Percentiles rank a stretch among this genome's conserved stretches.
These are phyloP conservation scores for Fusarium dimerum DNA, from an alignment of 2,329 filamentous ascomycete species.

Conservation along the genomic window DNA sequence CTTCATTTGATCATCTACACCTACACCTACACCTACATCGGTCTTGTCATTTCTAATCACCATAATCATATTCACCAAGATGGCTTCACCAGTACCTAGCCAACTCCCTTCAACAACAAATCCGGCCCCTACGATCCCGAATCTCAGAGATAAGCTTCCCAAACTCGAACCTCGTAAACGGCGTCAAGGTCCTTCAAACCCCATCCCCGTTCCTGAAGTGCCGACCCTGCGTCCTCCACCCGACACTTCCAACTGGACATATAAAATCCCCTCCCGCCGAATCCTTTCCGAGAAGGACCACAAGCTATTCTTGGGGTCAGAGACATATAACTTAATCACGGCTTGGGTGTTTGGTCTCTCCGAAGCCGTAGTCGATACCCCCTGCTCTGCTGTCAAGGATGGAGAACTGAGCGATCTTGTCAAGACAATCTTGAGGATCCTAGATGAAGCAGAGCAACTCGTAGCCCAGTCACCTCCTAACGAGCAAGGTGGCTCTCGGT, in stretches of 20 bases:
- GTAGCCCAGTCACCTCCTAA: slow-evolving; percentile 73
- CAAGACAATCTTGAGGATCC: slow-evolving; percentile 64
- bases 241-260: slow-evolving; percentile 59
- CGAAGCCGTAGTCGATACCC: slow-evolving; percentile 73
- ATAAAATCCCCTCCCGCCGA: slow-evolving; percentile 69
- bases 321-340: slow-evolving; percentile 73
- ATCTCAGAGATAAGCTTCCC: slow-evolving; percentile 58
- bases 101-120: slow-evolving; percentile 11
- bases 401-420: slow-evolving; percentile 63
- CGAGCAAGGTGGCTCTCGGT: slow-evolving; percentile 85
- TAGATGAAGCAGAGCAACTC: slow-evolving; percentile 68
- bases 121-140: slow-evolving; percentile 28
- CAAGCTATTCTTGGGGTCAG: slow-evolving; percentile 75
- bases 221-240: slow-evolving; percentile 71
- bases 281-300: slow-evolving; percentile 84
- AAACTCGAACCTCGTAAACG: slow-evolving; percentile 67
- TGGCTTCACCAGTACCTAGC: slow-evolving; percentile 27
- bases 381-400: slow-evolving; percentile 60
- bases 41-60: neutral
- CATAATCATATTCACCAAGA: slow-evolving; percentile 10
- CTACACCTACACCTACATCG: neutral
- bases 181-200: slow-evolving; percentile 52
- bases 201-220: slow-evolving; percentile 70
- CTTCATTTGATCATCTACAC: neutral
- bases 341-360: slow-evolving; percentile 86